phyloP scores from a whole-genome alignment of 805 yeast genomes.

The Starmerella bombicola region DNA sequence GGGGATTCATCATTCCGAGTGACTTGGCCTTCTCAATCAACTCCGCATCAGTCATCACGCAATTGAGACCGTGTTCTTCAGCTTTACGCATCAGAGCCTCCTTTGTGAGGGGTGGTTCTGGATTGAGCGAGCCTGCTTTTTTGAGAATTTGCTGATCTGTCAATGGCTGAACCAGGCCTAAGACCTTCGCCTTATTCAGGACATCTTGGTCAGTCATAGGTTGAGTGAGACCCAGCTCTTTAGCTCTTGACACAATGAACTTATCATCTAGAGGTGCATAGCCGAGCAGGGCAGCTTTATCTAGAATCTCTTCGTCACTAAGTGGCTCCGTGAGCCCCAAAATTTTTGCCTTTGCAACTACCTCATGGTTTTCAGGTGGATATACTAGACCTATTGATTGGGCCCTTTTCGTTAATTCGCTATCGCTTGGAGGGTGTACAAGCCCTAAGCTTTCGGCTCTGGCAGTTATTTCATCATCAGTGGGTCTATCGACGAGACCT shows the following conservation, averaged over 20 bases:
- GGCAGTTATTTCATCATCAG: slow-evolving; percentile 6
- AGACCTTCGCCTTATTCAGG: slow-evolving; percentile 3
- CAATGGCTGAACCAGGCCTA: slow-evolving; percentile 20
- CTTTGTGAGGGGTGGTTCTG: slow-evolving; percentile 15
- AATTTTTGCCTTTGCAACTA: slow-evolving; percentile 33
- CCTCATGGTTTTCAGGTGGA: slow-evolving; percentile 9
- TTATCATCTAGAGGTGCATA: slow-evolving; percentile 36
- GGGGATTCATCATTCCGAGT: slow-evolving; percentile 17
- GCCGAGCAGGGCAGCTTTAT: slow-evolving; percentile 14
- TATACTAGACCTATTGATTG: slow-evolving; percentile 8
- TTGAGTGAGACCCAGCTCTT: slow-evolving; percentile 20
- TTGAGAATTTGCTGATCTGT: slow-evolving; percentile 5
- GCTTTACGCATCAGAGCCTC: slow-evolving; percentile 19
- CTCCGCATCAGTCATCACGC: slow-evolving; percentile 8
- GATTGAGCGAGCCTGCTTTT: slow-evolving; percentile 16
- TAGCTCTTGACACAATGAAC: slow-evolving; percentile 22
- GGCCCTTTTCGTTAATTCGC: slow-evolving; percentile 22
- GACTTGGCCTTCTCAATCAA: slow-evolving; percentile 32
- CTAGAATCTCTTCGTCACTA: slow-evolving; percentile 7
- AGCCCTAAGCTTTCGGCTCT: slow-evolving; percentile 16
- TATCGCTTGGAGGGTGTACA: slow-evolving; percentile 6
- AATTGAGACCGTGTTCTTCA: slow-evolving; percentile 13
- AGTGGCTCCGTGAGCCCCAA: slow-evolving; percentile 15
- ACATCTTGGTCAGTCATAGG: slow-evolving; percentile 25
- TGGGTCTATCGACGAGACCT: slow-evolving; percentile 1